phyloP scores from a whole-genome alignment of 2,329 filamentous ascomycete genomes.

The Aspergillus felis region DNA sequence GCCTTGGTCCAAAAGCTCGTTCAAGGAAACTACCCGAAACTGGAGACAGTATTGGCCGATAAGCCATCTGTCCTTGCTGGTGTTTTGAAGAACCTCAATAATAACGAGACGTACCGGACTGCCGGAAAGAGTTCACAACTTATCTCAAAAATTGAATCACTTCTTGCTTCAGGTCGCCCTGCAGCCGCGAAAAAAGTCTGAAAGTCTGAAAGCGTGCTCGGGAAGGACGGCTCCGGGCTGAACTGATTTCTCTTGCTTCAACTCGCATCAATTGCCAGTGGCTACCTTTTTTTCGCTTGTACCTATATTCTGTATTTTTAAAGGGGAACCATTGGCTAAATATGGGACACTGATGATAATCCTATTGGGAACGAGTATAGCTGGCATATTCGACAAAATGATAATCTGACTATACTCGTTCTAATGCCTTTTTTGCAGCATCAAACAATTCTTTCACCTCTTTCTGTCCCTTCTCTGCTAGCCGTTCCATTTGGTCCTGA shows the following conservation, averaged over 20 bases:
- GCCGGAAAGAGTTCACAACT: constrained; percentile 34
- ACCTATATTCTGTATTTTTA: neutral
- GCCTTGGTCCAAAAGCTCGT: constrained; percentile 29
- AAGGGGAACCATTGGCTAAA: too few species aligned
- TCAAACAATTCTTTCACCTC: constrained; percentile 46
- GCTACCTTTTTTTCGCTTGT: neutral
- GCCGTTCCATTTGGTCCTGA: constrained; percentile 46
- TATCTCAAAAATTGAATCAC: constrained; percentile 35
- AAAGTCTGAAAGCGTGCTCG: constrained; percentile 17
- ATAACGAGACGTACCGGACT: constrained; percentile 40
- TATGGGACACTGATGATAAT: too few species aligned
- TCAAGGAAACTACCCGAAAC: constrained; percentile 31
- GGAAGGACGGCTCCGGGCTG: constrained; percentile 9
- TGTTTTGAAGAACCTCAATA: constrained; percentile 34
- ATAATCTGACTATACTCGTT: constrained; percentile 23
- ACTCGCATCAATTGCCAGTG: neutral
- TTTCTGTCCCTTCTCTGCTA: constrained; percentile 44
- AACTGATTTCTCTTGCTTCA: constrained; percentile 2
- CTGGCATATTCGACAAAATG: neutral
- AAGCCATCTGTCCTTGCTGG: constrained; percentile 28
- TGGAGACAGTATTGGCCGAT: constrained; percentile 8
- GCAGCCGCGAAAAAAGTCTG: constrained; percentile 18
- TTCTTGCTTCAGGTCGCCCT: constrained; percentile 26
- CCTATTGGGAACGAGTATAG: neutral
- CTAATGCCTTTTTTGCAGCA: constrained; percentile 35